Evolutionary conservation across 805 yeast genomes (phyloP), one percentile per base, ranked within the genome.

Genomic region (Kluyveromyces dobzhanskii): DNA sequence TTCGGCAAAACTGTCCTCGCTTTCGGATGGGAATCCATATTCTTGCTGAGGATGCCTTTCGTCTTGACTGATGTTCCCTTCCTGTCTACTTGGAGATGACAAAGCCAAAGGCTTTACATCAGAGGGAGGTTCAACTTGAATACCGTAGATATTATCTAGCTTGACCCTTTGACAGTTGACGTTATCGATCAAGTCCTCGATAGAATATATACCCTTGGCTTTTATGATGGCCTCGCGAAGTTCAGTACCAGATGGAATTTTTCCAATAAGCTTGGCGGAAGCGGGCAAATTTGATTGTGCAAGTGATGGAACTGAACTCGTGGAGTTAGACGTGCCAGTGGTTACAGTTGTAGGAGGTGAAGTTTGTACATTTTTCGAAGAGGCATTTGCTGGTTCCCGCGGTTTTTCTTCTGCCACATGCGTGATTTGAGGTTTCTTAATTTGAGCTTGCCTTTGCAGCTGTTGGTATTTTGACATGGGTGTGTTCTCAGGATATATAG

Each of bases 171-270:
- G 74, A 39, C 67, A 67, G 49, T 73, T 75, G 38, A 82, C 82
- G 47, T 75, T 80, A 35, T 70, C 73, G 47, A 82, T 81, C 48
- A 82, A 67, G 41, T 80, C 85, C 16, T 71, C 69, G 8, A 81
- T 81, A 18, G 81, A 73, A 44, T 78, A 78, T 39, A 80, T 76
- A 46, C 90, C 90, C 50, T 80, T 81, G 3, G 87, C 86, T 42
- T 76, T 75, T 39, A 82, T 78, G 19, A 83, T 80, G 0, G 73
- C 73, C 25, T 67, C 67, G 39, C 75, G 59, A 16, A 71, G 46
- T 43, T 70, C 73, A 4, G 67, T 63, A 49, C 75, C 76, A 3
- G 73, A 60, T 9, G 73, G 71, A 17, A 66, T 52, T 44, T 60
- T 64, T 3, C 65, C 57, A 17, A 65, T 54, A 25, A 59, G 40